phyloP scores from a whole-genome alignment of 768 basidiomycete species.

The Imleria badia region DNA sequence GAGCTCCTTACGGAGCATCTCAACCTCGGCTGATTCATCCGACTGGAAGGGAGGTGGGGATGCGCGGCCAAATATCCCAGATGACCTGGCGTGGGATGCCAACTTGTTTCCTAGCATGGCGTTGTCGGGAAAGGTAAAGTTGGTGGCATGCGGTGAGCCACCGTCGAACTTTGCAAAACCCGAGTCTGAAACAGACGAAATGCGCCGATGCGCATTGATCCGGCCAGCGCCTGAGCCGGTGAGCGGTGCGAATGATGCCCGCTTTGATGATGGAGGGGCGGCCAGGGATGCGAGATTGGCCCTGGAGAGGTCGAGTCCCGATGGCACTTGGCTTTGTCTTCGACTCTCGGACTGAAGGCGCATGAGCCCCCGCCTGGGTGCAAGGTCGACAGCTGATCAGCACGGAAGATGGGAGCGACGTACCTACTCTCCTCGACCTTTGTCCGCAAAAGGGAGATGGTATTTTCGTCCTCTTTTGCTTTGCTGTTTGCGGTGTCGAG shows the following conservation, averaged over 20 bases:
- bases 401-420: constrained; percentile 15
- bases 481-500: constrained; percentile 50
- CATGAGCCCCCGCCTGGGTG: constrained; percentile 76
- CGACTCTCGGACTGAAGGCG: constrained; percentile 77
- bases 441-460: constrained; percentile 69
- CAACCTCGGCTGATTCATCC: constrained; percentile 46
- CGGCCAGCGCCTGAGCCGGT: constrained; percentile 52
- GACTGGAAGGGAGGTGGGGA: constrained; percentile 41
- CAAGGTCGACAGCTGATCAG: constrained; percentile 5
- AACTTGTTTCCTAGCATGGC: constrained; percentile 17
- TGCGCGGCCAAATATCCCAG: constrained; percentile 53
- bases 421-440: constrained; percentile 89
- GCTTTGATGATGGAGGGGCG: constrained; percentile 57
- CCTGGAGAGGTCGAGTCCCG: constrained; percentile 56
- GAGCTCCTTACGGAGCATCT: constrained; percentile 61
- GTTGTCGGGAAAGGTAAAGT: constrained; percentile 36
- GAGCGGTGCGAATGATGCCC: constrained; percentile 74
- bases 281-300: constrained; percentile 39
- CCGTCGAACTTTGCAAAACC: constrained; percentile 37
- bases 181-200: constrained; percentile 74
- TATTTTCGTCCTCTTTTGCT: constrained; percentile 72
- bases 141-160: constrained; percentile 31
- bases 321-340: constrained; percentile 53
- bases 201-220: constrained; percentile 59
- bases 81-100: constrained; percentile 36